Percentiles rank a stretch among this genome's conserved stretches.
These are phyloP conservation scores for Pleurotus ostreatus DNA, from an alignment of 768 basidiomycete species.

Conservation along the genomic window DNA sequence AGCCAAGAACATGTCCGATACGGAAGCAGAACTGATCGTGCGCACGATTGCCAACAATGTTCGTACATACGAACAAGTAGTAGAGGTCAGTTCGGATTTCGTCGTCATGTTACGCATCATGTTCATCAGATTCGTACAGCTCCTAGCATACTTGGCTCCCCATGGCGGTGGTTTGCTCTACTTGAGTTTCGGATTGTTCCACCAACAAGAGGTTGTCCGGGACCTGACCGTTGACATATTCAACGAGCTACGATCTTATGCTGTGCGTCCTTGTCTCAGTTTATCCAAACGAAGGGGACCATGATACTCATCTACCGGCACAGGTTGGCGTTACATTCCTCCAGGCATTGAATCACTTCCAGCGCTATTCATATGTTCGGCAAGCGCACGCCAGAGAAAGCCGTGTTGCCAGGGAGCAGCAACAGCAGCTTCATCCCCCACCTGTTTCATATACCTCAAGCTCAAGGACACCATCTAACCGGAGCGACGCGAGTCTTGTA, in stretches of 20 bases:
- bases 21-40: slow-evolving; percentile 75
- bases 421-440: slow-evolving; percentile 22
- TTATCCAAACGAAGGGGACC: neutral
- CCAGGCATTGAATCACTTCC: slow-evolving; percentile 82
- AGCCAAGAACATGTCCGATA: slow-evolving; percentile 64
- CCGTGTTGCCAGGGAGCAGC: slow-evolving; percentile 24
- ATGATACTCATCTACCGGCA: slow-evolving; percentile 3
- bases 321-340: slow-evolving; percentile 80
- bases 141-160: slow-evolving; percentile 73
- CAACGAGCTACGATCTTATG: slow-evolving; percentile 69
- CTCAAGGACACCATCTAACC: slow-evolving; percentile 28
- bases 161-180: slow-evolving; percentile 82
- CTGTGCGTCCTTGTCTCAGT: slow-evolving; percentile 45
- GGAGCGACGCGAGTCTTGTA: slow-evolving; percentile 14
- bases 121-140: slow-evolving; percentile 36
- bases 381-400: slow-evolving; percentile 69
- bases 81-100: slow-evolving; percentile 57
- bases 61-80: slow-evolving; percentile 81
- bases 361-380: slow-evolving; percentile 82
- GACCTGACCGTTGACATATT: slow-evolving; percentile 83
- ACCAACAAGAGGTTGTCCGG: slow-evolving; percentile 73
- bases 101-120: neutral
- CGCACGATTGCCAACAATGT: slow-evolving; percentile 67
- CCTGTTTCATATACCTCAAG: slow-evolving; percentile 18
- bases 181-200: slow-evolving; percentile 87